phyloP scores from a whole-genome alignment of 441 rosid genomes.

The Erodium texanum region DNA sequence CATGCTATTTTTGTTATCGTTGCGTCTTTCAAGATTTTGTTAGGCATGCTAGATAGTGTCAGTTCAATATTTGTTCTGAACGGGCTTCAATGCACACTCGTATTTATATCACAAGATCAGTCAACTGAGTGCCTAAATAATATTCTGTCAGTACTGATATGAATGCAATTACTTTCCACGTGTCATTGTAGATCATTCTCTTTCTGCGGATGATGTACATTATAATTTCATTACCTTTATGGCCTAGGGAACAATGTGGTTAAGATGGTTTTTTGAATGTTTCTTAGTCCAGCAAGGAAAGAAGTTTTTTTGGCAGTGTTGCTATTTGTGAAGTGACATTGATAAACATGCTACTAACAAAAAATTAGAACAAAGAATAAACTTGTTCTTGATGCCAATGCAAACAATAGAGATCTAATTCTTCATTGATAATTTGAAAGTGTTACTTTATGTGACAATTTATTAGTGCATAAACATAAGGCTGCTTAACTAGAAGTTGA shows the following conservation, averaged over 20 bases:
- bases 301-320: no score
- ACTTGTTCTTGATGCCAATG: neutral
- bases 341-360: no score
- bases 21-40: constrained; percentile 7
- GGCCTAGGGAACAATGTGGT: neutral
- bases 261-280: neutral
- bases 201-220: neutral
- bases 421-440: neutral
- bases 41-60: neutral
- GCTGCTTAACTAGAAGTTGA: neutral
- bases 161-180: neutral
- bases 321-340: no score
- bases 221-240: neutral
- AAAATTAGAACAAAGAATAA: no score
- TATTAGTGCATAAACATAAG: neutral
- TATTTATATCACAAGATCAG: no score
- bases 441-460: neutral
- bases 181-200: neutral
- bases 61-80: neutral
- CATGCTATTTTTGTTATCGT: constrained; percentile 7
- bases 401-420: neutral
- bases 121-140: neutral
- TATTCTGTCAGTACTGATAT: neutral
- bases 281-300: no score
- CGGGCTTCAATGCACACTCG: neutral